Base-by-base conservation (phyloP, 1,284 basidiomycete species). In the Mycena sp. region DNA sequence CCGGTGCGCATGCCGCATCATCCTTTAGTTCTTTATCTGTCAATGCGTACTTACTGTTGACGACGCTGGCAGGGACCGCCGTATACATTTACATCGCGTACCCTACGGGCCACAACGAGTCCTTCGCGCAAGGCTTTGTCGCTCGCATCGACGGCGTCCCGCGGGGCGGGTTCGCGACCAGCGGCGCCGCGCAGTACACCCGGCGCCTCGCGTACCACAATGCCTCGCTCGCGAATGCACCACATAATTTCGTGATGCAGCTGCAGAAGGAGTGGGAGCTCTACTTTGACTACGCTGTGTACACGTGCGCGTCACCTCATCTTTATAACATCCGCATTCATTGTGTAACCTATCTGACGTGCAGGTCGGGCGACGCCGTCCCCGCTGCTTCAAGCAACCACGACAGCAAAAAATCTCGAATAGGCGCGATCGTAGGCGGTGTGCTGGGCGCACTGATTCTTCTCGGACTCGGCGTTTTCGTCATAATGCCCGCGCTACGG, bases 1-100 rank as follows among this genome's bases (percentile, higher is more conserved):
- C 52, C 7, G 52, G 52, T 55, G 40, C 19, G 52, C 3, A 25
- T 4, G 29, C 17, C 7, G n/a, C 32, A 35, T 35, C 32, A 35
- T 4, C 10, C 21, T 29, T 21, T 17, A 21, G 38, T 10, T 43
- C 26, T 41, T n/a, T n/a, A n/a, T n/a, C n/a, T n/a, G n/a, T n/a
- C n/a, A n/a, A n/a, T n/a, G n/a, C n/a, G n/a, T n/a, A n/a, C n/a
- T n/a, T n/a, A n/a, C n/a, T n/a, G n/a, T 43, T 44, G 19, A 25
- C 32, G 29, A n/a, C 2, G 32, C 28, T 41, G 10, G 9, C 21
- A 58, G 56, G 56, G 11, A 43, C 46, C 3, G 46, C 35, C 7
- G 17, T 58, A 7, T 51, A 59, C 16, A 23, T 59, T 10, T 59
- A 44, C 49, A 49, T 59, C 1, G 49, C 49, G 2, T 59, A 59